These are phyloP conservation scores for Gynandropsis gynandra DNA, from an alignment of 345 rosid genomes.

Conservation along the genomic window DNA sequence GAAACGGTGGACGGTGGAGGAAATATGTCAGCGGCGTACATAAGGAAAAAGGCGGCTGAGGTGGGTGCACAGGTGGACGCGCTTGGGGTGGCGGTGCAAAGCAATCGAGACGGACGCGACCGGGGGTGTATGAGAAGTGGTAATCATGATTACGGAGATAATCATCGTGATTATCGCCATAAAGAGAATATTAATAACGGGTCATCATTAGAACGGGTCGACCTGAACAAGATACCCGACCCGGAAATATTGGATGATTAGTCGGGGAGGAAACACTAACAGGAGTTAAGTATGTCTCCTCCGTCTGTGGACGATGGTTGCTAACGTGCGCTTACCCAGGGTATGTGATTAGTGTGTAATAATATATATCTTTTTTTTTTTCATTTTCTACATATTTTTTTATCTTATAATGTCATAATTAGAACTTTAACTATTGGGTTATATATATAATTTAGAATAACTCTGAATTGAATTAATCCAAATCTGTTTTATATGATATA, in stretches of 20 bases:
- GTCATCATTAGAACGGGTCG: slow-evolving; percentile 44
- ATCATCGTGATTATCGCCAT: slow-evolving; percentile 15
- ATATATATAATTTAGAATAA: no score
- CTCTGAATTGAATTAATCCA: no score
- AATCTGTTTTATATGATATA: no score
- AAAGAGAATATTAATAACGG: slow-evolving; percentile 29
- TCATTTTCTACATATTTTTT: no score
- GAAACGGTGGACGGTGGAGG: slow-evolving; percentile 18
- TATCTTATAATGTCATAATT: no score
- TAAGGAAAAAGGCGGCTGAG: slow-evolving; percentile 84
- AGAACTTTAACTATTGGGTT: no score
- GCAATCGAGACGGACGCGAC: slow-evolving; percentile 22
- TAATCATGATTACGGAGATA: slow-evolving; percentile 9
- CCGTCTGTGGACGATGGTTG: slow-evolving; percentile 19
- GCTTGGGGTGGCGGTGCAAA: slow-evolving; percentile 37
- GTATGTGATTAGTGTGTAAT: slow-evolving; percentile 25
- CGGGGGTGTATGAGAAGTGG: slow-evolving; percentile 16
- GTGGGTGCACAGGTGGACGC: slow-evolving; percentile 95
- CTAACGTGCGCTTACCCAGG: slow-evolving; percentile 32
- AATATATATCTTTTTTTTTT: background rate
- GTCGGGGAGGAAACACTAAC: background rate
- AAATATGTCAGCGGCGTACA: slow-evolving; percentile 77
- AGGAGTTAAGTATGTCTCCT: slow-evolving; percentile 9
- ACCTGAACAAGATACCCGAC: slow-evolving; percentile 89
- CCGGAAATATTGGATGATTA: slow-evolving; percentile 58